Percentiles rank a stretch among this genome's conserved stretches.
phyloP scores from a whole-genome alignment of 2,329 filamentous ascomycete genomes.

The Xylaria sp. region DNA sequence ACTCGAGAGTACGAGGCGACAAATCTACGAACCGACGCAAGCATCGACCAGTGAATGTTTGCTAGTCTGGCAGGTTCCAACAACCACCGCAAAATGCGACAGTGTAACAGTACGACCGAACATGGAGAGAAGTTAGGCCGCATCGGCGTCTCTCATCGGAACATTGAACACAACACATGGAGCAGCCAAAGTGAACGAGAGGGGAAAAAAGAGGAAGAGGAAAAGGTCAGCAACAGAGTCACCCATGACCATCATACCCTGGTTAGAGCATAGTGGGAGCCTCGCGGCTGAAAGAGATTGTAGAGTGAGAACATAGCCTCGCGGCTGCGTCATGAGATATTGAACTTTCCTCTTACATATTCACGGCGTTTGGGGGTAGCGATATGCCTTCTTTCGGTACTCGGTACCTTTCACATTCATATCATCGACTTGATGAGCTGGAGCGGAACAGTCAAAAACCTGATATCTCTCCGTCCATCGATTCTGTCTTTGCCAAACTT shows the following conservation, averaged over 20 bases:
- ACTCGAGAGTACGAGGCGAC: neutral
- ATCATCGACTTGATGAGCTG: neutral
- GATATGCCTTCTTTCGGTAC: neutral
- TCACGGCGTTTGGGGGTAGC: slow-evolving; percentile 20
- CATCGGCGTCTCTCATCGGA: neutral
- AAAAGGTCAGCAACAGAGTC: slow-evolving; percentile 3
- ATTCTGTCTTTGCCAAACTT: neutral
- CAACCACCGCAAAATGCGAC: neutral
- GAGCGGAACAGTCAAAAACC: neutral
- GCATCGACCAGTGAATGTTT: neutral
- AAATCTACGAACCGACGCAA: neutral
- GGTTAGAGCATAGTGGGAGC: slow-evolving; percentile 26
- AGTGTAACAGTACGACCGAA: neutral
- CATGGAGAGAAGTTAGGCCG: neutral
- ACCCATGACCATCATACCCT: slow-evolving; percentile 14
- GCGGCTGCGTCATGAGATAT: slow-evolving; percentile 28
- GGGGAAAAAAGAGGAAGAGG: neutral
- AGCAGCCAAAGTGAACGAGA: neutral
- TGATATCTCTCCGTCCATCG: neutral
- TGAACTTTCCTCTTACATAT: slow-evolving; percentile 15
- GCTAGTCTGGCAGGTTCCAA: neutral
- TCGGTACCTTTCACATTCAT: neutral
- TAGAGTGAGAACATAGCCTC: slow-evolving; percentile 31
- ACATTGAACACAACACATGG: neutral
- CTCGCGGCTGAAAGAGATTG: slow-evolving; percentile 27